These are phyloP conservation scores for Aphanomyces euteiches DNA, from an alignment of 352 stramenopile genomes.

Conservation along the genomic window DNA sequence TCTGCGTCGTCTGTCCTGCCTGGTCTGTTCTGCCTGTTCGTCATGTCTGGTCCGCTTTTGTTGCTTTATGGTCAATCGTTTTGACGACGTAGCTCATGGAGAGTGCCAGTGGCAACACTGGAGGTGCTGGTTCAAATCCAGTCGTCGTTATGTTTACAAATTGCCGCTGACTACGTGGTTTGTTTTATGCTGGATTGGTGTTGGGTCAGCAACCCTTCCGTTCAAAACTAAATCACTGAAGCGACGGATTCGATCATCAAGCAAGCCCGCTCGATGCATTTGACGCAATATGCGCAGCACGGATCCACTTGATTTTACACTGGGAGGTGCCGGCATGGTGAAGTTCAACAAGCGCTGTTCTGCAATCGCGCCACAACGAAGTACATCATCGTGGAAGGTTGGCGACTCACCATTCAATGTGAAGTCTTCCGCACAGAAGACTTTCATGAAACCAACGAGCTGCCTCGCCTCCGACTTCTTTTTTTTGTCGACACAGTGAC, in stretches of 20 bases:
- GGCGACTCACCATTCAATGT: background rate
- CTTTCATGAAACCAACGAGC: background rate
- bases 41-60: too few species aligned
- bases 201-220: background rate
- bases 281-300: background rate
- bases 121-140: conserved; percentile 3
- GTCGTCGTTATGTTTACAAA: background rate
- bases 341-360: conserved; percentile 5
- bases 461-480: background rate
- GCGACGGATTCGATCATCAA: background rate
- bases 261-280: background rate
- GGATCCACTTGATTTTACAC: background rate
- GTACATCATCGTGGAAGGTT: conserved; percentile 1
- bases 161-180: background rate
- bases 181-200: background rate
- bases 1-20: too few species aligned
- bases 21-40: too few species aligned
- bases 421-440: conserved; percentile 2
- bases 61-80: too few species aligned
- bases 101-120: background rate
- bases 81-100: background rate
- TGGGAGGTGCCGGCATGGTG: background rate
- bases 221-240: background rate
- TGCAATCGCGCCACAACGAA: background rate
- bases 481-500: background rate